Evolutionary conservation across 1,284 basidiomycete species (phyloP).

Genomic region (Papiliotrema fonsecae): DNA sequence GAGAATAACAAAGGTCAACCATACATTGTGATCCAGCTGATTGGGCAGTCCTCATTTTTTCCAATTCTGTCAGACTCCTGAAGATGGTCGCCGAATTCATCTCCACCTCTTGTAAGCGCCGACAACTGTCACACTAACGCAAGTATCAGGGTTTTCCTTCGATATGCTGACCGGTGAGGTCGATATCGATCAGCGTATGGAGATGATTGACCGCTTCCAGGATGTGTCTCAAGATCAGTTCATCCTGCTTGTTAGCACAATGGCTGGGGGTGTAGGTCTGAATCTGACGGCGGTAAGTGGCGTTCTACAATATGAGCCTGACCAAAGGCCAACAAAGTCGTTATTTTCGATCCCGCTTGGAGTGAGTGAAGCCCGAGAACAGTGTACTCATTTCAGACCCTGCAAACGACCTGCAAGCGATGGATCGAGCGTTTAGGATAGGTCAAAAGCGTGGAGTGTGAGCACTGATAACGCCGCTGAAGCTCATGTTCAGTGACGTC

Average conservation of each 20-base stretch:
- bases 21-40: too few species aligned
- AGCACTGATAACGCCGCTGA: constrained; percentile 7
- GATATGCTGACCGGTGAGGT: constrained; percentile 49
- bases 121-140: constrained; percentile 20
- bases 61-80: constrained; percentile 49
- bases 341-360: constrained; percentile 50
- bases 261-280: constrained; percentile 42
- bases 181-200: constrained; percentile 41
- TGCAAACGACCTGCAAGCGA: constrained; percentile 48
- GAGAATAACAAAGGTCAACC: constrained; percentile 43
- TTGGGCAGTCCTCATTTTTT: constrained; percentile 48
- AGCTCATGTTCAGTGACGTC: constrained; percentile 38
- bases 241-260: constrained; percentile 46
- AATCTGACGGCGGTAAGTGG: constrained; percentile 42
- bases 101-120: constrained; percentile 26
- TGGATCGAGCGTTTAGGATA: constrained; percentile 53
- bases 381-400: constrained; percentile 29
- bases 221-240: constrained; percentile 43
- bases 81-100: constrained; percentile 50
- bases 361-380: constrained; percentile 25
- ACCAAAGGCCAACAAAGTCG: constrained; percentile 47
- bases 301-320: neutral
- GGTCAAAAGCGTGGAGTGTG: constrained; percentile 54
- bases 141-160: constrained; percentile 36
- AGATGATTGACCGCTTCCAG: constrained; percentile 51